A percentile compares a stretch with the other conserved stretches of the same genome.
Evolutionary conservation across 1,284 basidiomycete genomes (phyloP).

Genomic region (Tetrapyrgos nigripes): DNA sequence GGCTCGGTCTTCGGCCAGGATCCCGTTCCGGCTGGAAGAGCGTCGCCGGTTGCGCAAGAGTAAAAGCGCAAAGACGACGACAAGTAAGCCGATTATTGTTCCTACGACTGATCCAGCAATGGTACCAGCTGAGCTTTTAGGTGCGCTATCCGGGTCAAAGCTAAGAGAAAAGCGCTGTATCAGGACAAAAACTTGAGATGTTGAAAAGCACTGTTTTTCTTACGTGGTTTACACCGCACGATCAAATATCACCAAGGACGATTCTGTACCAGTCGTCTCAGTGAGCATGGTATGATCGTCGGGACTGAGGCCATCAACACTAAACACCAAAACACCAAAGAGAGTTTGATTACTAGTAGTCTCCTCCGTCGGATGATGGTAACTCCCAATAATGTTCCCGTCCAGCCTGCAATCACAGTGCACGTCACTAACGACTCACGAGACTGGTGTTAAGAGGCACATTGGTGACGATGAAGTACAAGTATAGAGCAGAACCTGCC

Average conservation of each 20-base stretch:
- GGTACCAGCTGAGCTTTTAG: not conserved
- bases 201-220: not conserved
- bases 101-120: not conserved
- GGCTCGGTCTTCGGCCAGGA: too few species aligned
- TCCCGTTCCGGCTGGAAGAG: too few species aligned
- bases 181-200: not conserved
- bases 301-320: slow-evolving; percentile 1
- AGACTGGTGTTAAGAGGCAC: slow-evolving; percentile 8
- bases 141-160: not conserved
- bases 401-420: slow-evolving; percentile 20
- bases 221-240: slow-evolving; percentile 20
- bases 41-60: too few species aligned
- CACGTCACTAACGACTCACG: slow-evolving; percentile 12
- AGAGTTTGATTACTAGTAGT: slow-evolving; percentile 5
- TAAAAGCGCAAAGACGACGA: too few species aligned
- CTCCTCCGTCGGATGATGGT: slow-evolving; percentile 19
- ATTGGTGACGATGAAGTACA: slow-evolving; percentile 23
- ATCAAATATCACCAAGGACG: slow-evolving; percentile 22
- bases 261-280: slow-evolving; percentile 17
- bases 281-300: slow-evolving; percentile 20
- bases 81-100: too few species aligned
- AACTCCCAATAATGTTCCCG: slow-evolving; percentile 13
- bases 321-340: slow-evolving; percentile 16
- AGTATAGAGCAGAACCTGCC: slow-evolving; percentile 20
- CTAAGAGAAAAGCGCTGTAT: too few species aligned